Conservation (phyloP, 805 yeast genomes). For the Yarrowia yakushimensis region DNA sequence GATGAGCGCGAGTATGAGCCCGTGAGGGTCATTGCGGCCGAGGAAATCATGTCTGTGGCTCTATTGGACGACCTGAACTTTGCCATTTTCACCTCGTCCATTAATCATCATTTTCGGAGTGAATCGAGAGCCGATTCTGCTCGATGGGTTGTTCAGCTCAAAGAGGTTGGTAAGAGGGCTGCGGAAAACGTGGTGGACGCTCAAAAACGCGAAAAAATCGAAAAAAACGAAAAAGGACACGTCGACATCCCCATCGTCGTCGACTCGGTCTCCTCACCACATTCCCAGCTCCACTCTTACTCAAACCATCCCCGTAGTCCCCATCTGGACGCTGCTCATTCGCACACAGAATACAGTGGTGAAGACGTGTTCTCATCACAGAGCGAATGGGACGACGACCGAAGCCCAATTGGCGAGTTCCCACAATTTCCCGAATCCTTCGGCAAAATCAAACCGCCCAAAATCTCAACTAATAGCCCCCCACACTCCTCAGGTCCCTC, state of each 20-base stretch:
- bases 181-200: conserved; percentile 29
- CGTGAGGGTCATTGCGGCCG: conserved; percentile 30
- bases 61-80: conserved; percentile 31
- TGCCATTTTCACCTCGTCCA: conserved; percentile 37
- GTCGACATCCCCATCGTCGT: neutral
- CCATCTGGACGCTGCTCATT: neutral
- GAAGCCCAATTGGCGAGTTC: neutral
- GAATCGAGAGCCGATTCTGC: conserved; percentile 33
- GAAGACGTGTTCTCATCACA: conserved; percentile 21
- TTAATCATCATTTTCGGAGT: conserved; percentile 36
- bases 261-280: neutral
- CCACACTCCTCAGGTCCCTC: neutral
- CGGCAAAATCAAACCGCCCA: neutral
- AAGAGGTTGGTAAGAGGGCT: conserved; percentile 32
- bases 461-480: conserved; percentile 22
- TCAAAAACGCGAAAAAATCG: conserved; percentile 27
- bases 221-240: neutral
- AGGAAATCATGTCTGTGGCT: conserved; percentile 38
- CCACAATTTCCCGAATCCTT: neutral
- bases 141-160: conserved; percentile 33
- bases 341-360: conserved; percentile 26
- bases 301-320: conserved; percentile 24
- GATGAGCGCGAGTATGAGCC: conserved; percentile 40
- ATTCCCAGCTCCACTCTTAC: neutral
- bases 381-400: conserved; percentile 25